These are phyloP conservation scores for Petunia axillaris DNA, from an alignment of 257 asterid genomes.

Conservation along the genomic window DNA sequence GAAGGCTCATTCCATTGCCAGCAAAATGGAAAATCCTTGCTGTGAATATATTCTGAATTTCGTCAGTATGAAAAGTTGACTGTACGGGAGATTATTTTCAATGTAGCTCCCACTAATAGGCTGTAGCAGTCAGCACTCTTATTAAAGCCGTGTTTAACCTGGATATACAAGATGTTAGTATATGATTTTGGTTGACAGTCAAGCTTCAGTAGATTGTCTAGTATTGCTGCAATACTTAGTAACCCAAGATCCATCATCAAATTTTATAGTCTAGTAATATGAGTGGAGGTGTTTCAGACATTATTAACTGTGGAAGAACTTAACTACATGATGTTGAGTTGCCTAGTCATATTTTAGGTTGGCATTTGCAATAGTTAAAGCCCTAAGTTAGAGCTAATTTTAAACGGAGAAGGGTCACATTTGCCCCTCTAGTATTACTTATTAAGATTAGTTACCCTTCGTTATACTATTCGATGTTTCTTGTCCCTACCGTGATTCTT, in stretches of 20 bases:
- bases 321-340: too few species aligned
- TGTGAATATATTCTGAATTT: conserved; percentile 13
- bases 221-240: not conserved
- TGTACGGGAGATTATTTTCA: conserved; percentile 18
- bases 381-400: too few species aligned
- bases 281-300: too few species aligned
- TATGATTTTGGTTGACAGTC: not conserved
- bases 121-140: not conserved
- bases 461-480: too few species aligned
- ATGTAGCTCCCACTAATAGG: not conserved
- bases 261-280: not conserved
- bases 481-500: too few species aligned
- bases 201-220: not conserved
- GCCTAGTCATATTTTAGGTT: too few species aligned
- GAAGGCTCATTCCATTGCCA: not conserved
- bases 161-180: not conserved
- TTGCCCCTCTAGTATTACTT: too few species aligned
- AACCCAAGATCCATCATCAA: not conserved
- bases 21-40: not conserved
- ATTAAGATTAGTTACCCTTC: too few species aligned
- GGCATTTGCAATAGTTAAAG: too few species aligned
- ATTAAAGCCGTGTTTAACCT: not conserved
- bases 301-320: too few species aligned
- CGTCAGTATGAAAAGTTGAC: not conserved
- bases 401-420: too few species aligned